phyloP scores from a whole-genome alignment of 495 filamentous ascomycete genomes.

The Pyrenopolyporus hunteri region DNA sequence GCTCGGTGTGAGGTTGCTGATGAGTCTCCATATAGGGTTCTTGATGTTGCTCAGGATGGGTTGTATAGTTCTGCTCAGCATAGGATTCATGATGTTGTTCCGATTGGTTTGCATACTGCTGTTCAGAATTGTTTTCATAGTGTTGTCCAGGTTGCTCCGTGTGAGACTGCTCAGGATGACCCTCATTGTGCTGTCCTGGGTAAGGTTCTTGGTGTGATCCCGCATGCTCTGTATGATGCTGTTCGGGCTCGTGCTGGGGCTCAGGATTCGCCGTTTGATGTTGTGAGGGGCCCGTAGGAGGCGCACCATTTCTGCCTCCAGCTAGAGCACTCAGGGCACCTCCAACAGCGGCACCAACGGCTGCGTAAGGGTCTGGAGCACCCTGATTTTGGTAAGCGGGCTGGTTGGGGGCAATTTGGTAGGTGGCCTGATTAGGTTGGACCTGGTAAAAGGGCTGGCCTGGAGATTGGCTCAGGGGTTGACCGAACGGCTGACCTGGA shows the following conservation, averaged over 20 bases:
- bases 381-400: slow-evolving; percentile 12
- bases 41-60: slow-evolving; percentile 5
- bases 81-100: slow-evolving; percentile 11
- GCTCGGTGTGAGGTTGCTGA: slow-evolving; percentile 6
- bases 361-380: slow-evolving; percentile 22
- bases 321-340: slow-evolving; percentile 14
- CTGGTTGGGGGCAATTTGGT: slow-evolving; percentile 10
- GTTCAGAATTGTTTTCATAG: slow-evolving; percentile 6
- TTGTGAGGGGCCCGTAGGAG: slow-evolving; percentile 11
- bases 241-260: slow-evolving; percentile 3
- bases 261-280: slow-evolving; percentile 5
- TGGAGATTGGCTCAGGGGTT: no score
- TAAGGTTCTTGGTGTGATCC: slow-evolving; percentile 15
- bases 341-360: slow-evolving; percentile 23
- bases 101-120: neutral
- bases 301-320: neutral
- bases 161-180: slow-evolving; percentile 3
- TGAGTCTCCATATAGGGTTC: neutral
- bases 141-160: slow-evolving; percentile 9
- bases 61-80: slow-evolving; percentile 10
- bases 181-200: slow-evolving; percentile 5
- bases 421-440: slow-evolving; percentile 5
- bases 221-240: slow-evolving; percentile 15
- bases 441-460: slow-evolving; percentile 23
- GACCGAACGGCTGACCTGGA: no score